Evolutionary conservation across 805 yeast species (phyloP), one percentile per base, ranked within the genome.

Genomic region (Candida cerambycidarum): DNA sequence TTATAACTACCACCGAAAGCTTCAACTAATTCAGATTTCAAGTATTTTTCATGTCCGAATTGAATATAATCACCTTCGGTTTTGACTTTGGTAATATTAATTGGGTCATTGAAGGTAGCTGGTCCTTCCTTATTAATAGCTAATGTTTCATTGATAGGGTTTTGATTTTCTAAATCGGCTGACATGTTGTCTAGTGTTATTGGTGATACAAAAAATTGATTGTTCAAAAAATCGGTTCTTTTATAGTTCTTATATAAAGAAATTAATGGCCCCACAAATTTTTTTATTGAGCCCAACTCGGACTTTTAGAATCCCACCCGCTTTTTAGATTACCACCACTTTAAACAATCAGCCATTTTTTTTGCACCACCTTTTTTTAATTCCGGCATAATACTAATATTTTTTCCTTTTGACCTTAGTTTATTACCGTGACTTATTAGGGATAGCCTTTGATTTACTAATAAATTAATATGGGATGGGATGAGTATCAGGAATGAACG

Each of bases 1-100:
- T 82, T 81, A 58, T 85, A 67, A 14, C 85, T 74, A 82, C 96
- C 96, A 62, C 95, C 96, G 50, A 85, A 85, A 2, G 92, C 92
- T 18, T 63, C 63, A 40, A 69, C 64, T 43, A 85, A 69, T 39
- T 85, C 90, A 40, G 71, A 61, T 52, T 74, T 78, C 42, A 79
- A 70, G 47, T 83, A 88, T 60, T 77, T 82, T 48, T 83, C 81
- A 54, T 80, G 75, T 3, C 96, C 96, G 50, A 88, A 77, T 48
- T 71, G 79, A 43, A 88, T 71, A 57, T 79, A 82, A 35, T 83
- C 84, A 32, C 80, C 80, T 53, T 81, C 83, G 42, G 65, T 58
- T 14, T 50, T 51, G 27, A 69, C 61, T 39, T 63, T 59, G 24
- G 71, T 63, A 35, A 67, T 45, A 21, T 25, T 29, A n/a, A 18